A percentile compares a stretch with the other conserved stretches of the same genome.
Conservation (phyloP, 2,329 filamentous ascomycete species). For the Pseudogymnoascus sp. region DNA sequence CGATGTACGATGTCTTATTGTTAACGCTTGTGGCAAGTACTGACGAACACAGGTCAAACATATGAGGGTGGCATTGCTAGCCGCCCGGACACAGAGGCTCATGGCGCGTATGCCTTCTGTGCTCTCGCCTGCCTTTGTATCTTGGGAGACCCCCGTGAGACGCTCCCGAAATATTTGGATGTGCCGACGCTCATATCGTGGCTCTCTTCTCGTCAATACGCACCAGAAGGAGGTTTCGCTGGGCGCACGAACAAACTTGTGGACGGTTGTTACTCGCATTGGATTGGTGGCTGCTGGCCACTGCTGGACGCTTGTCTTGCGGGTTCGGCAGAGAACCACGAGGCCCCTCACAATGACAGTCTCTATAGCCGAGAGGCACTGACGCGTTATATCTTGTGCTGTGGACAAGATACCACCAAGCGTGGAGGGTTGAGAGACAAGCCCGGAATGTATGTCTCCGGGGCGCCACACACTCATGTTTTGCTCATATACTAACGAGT, state of each 20-base stretch:
- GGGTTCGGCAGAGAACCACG: conserved; percentile 22
- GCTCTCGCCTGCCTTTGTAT: conserved; percentile 84
- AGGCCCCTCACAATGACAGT: conserved; percentile 32
- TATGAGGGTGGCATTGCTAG: conserved; percentile 91
- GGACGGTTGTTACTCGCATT: conserved; percentile 97
- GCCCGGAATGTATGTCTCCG: conserved; percentile 62
- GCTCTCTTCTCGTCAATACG: conserved; percentile 83
- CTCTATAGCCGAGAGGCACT: conserved; percentile 79
- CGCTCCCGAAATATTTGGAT: conserved; percentile 68
- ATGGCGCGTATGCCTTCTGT: conserved; percentile 95
- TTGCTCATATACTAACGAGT: conserved; percentile 4
- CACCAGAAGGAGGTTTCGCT: conserved; percentile 85
- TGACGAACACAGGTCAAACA: conserved; percentile 60
- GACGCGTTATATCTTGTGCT: conserved; percentile 81
- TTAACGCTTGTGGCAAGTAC: neutral
- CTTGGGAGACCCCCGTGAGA: conserved; percentile 68
- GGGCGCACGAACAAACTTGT: conserved; percentile 97
- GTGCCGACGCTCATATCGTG: conserved; percentile 72
- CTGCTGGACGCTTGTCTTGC: conserved; percentile 73
- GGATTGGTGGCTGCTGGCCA: conserved; percentile 93
- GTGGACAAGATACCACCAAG: conserved; percentile 67
- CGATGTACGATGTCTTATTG: conserved; percentile 55
- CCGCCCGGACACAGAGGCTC: conserved; percentile 80
- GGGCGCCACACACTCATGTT: conserved; percentile 11
- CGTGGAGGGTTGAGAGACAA: conserved; percentile 87